Evolutionary conservation across 768 basidiomycete species (phyloP), one percentile per base, ranked within the genome.

Genomic region (Macrocybe gigantea): DNA sequence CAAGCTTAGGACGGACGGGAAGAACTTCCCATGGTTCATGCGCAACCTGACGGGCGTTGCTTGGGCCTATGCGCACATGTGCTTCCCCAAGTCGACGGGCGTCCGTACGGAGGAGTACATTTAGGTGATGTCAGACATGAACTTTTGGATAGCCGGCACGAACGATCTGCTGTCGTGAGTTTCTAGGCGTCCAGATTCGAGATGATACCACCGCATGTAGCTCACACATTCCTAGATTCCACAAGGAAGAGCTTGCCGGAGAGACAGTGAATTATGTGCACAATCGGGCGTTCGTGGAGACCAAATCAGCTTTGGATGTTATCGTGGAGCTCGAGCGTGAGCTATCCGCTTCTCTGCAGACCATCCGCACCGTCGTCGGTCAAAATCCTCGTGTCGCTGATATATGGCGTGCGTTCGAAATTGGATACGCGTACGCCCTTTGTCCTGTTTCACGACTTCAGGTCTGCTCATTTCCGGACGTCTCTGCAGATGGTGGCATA

Each of bases 161-260:
- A 53, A 53, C 22, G 48, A 53, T 41, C 11, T 53, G 2, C 38
- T 53, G n/a, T 53, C 52, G 52, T 53, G 12, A 15, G 52, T 50
- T 15, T n/a, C 45, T 22, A 4, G 22, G 4, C 22, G 22, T 22
- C 22, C 22, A 22, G 22, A 4, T 22, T 22, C 22, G 22, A 22
- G 22, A 22, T 22, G 22, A 22, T 22, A 22, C 22, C 22, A 22
- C 22, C 1, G 22, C 22, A 22, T 22, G 22, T 22, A 4, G 22
- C 22, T 22, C 22, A 22, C 22, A 22, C 22, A 22, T 22, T 22
- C 13, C 5, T n/a, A 50, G 49, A 30, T 50, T 50, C 32, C 35
- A 50, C 37, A 50, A 50, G 36, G 49, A 50, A 38, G 44, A 45
- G 45, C 46, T 45, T 31, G 46, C 46, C 9, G 38, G 46, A 10